Conservation (phyloP, 1,139 yeast species). For the Geotrichum restrictum region DNA sequence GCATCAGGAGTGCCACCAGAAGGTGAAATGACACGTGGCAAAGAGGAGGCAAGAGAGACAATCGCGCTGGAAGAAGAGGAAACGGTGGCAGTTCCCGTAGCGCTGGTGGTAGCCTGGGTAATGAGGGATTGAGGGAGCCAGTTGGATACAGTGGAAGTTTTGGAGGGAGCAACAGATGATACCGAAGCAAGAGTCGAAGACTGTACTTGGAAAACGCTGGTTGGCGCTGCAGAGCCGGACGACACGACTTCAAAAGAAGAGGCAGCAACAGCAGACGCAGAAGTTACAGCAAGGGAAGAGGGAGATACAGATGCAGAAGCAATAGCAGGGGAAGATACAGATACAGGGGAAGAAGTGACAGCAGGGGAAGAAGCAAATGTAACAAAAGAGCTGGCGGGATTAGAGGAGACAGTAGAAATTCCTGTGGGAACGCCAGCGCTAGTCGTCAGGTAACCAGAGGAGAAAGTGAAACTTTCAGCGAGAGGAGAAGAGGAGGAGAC, state of each 20-base stretch:
- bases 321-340: too few relatives aligned
- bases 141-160: constrained; percentile 23
- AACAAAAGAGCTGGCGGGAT: constrained; percentile 13
- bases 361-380: constrained; percentile 16
- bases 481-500: too few relatives aligned
- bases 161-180: constrained; percentile 19
- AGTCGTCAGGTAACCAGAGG: constrained; percentile 5
- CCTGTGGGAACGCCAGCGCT: constrained; percentile 3
- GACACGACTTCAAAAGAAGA: constrained; percentile 12
- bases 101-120: constrained; percentile 17
- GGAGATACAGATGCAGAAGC: too few relatives aligned
- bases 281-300: too few relatives aligned
- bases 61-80: constrained; percentile 25
- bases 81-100: constrained; percentile 17
- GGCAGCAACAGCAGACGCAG: neutral
- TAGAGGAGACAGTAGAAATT: constrained; percentile 12
- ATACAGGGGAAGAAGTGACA: neutral
- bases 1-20: constrained; percentile 33
- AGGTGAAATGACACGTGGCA: constrained; percentile 43
- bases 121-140: constrained; percentile 20
- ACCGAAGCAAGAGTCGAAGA: constrained; percentile 18
- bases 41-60: constrained; percentile 31
- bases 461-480: neutral
- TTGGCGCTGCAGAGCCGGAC: constrained; percentile 15
- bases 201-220: constrained; percentile 9